phyloP scores from a whole-genome alignment of 2,329 filamentous ascomycete genomes.

The Incumbomyces delicatus region DNA sequence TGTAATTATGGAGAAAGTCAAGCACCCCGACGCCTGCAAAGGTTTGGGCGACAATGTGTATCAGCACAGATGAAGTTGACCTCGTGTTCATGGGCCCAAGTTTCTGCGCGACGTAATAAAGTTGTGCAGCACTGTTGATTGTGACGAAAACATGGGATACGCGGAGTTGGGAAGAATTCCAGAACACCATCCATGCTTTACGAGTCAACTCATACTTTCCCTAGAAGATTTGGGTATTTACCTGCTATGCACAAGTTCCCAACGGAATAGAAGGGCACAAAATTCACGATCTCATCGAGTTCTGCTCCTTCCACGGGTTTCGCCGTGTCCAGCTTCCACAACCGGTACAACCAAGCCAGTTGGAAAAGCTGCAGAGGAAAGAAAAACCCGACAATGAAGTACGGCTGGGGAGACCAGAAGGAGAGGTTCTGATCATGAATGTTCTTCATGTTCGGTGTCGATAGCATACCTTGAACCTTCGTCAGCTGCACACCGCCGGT shows the following conservation, averaged over 20 bases:
- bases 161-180: constrained; percentile 42
- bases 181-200: constrained; percentile 50
- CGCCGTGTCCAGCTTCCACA: constrained; percentile 39
- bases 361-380: constrained; percentile 52
- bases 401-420: constrained; percentile 50
- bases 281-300: constrained; percentile 42
- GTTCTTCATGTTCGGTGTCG: constrained; percentile 49
- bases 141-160: constrained; percentile 47
- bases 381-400: constrained; percentile 52
- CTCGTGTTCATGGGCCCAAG: constrained; percentile 43
- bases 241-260: constrained; percentile 52
- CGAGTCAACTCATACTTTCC: background rate
- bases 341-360: constrained; percentile 47
- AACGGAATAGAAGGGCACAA: constrained; percentile 45
- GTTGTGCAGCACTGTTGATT: constrained; percentile 46
- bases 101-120: constrained; percentile 43
- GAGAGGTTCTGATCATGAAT: constrained; percentile 49
- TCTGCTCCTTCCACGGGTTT: constrained; percentile 33
- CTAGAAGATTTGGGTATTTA: constrained; percentile 22
- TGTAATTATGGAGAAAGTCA: constrained; percentile 50
- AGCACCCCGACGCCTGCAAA: constrained; percentile 43
- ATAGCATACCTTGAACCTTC: constrained; percentile 37
- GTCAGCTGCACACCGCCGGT: background rate
- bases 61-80: constrained; percentile 37
- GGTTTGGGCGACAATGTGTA: constrained; percentile 49